Percentiles rank a stretch among this genome's conserved stretches.
Conservation (phyloP, 176 grass and related monocot species). For the Eleusine indica region DNA sequence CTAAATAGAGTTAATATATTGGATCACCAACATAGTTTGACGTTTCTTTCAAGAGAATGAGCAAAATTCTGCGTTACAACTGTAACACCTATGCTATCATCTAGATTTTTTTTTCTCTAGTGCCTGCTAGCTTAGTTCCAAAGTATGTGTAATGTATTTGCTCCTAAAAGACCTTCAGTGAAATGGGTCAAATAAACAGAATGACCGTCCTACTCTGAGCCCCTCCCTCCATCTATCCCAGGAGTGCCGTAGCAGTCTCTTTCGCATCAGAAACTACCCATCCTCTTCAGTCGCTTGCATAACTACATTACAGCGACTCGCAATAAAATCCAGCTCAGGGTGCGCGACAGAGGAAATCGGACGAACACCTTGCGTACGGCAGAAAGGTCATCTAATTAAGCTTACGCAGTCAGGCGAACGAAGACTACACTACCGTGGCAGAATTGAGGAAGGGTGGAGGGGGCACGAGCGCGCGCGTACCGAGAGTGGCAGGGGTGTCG, state of each 20-base stretch:
- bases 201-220: neutral
- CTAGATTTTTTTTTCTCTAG: neutral
- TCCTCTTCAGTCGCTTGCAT: neutral
- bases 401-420: neutral
- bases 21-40: neutral
- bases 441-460: neutral
- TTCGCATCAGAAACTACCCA: neutral
- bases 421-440: neutral
- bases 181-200: neutral
- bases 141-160: neutral
- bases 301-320: neutral
- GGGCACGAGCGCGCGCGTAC: slow-evolving; percentile 3
- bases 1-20: neutral
- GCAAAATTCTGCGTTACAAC: neutral
- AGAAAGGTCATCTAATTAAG: neutral
- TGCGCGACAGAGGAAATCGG: neutral
- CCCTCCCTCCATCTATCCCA: neutral
- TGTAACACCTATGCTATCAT: neutral
- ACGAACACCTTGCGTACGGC: slow-evolving; percentile 16
- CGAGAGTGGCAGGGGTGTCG: slow-evolving; percentile 86
- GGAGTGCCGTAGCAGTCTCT: neutral
- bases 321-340: neutral
- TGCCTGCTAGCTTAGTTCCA: neutral
- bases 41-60: neutral
- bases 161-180: neutral